Evolutionary conservation across 179 eudicot species (phyloP), one percentile per base, ranked within the genome.

Genomic region (Patellifolia procumbens): DNA sequence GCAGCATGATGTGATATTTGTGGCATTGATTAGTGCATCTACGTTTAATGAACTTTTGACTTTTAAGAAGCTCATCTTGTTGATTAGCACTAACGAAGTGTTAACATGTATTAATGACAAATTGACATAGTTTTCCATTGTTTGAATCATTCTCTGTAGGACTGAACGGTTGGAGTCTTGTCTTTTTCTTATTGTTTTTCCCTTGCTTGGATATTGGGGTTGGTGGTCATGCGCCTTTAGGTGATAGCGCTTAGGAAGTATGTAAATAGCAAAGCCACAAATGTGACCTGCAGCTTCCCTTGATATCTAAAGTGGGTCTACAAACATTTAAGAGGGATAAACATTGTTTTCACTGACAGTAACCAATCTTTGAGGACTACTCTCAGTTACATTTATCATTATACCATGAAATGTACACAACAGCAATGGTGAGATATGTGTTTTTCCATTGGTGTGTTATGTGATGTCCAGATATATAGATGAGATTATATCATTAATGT

Each of bases 1-100:
- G 74, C 65, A 46, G 17, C 53, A 17, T 69, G 79, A 70, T 75
- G 70, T 66, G 79, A 75, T 51, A 28, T 80, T 53, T 67, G 59
- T 29, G 72, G 62, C 12, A 32, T 34, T 62, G n/a, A 42, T 39
- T 59, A 68, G 74, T 35, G 74, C 62, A 46, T 68, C 77, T 66
- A 53, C 22, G 59, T 67, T 74, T 63, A 68, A 11, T 79, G 78
- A 59, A 26, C 49, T 56, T 74, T 68, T 74, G 78, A 68, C 68
- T 74, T 73, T 69, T 48, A 59, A 59, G 66, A 35, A 68, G 75
- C 75, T 74, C 74, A 39, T 74, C 74, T 46, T 74, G 55, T 19
- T 68, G 51, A 75, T 69, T 66, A 34, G 58, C 79, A 37, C 58
- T 80, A 37, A 46, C 46, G 26, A 12, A 26, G 32, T 58, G 56